Conservation (phyloP, 164 flowering plant species). For the Kingdonia uniflora region DNA sequence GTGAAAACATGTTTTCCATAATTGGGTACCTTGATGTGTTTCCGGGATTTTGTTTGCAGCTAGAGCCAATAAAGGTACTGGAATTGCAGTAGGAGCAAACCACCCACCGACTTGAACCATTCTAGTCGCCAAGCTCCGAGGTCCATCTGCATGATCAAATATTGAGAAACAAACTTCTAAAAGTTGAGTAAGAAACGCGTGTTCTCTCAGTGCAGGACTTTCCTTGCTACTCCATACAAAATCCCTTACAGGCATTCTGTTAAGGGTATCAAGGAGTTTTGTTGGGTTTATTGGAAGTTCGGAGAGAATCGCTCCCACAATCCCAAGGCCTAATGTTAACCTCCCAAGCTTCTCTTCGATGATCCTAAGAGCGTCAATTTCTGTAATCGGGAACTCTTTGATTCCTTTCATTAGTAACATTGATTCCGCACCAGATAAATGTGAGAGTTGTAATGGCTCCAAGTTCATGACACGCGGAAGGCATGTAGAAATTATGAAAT, state of each 20-base stretch:
- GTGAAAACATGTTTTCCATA: slow-evolving; percentile 44
- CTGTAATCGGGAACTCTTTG: slow-evolving; percentile 48
- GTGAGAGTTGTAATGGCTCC: slow-evolving; percentile 79
- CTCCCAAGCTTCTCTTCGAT: slow-evolving; percentile 88
- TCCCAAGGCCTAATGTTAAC: slow-evolving; percentile 68
- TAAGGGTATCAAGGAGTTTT: slow-evolving; percentile 67
- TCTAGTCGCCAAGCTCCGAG: slow-evolving; percentile 71
- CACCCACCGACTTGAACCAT: slow-evolving; percentile 88
- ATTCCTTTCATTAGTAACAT: slow-evolving; percentile 72
- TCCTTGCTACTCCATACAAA: slow-evolving; percentile 49
- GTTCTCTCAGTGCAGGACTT: slow-evolving; percentile 31
- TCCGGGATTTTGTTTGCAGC: slow-evolving; percentile 65
- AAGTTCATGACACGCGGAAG: slow-evolving; percentile 69
- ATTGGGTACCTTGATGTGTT: slow-evolving; percentile 26
- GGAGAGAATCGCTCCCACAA: slow-evolving; percentile 71
- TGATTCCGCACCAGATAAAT: slow-evolving; percentile 86
- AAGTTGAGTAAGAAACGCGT: slow-evolving; percentile 69
- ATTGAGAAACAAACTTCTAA: slow-evolving; percentile 91
- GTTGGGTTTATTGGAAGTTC: slow-evolving; percentile 89
- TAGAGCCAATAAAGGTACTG: slow-evolving; percentile 41
- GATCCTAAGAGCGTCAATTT: slow-evolving; percentile 59
- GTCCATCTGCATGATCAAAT: slow-evolving; percentile 93
- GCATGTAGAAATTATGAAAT: slow-evolving; percentile 72
- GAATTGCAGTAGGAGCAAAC: slow-evolving; percentile 82
- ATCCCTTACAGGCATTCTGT: slow-evolving; percentile 69